phyloP scores from a whole-genome alignment of 495 filamentous ascomycete genomes.

The Xanthoparmelia taractica region DNA sequence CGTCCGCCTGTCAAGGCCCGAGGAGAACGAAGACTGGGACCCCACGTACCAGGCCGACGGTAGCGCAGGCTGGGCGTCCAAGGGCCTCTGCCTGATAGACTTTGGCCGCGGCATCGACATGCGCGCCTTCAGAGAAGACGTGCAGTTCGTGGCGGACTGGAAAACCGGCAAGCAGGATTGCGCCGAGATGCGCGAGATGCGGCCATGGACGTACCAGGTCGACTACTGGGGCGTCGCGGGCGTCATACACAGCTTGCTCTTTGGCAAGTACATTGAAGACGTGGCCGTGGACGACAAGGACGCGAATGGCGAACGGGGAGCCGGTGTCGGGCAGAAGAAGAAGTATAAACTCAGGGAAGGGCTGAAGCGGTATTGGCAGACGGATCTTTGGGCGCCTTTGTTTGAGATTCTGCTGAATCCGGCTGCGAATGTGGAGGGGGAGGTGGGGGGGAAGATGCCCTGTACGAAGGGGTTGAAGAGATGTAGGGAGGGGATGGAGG shows the following conservation, averaged over 20 bases:
- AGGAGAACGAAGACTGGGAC: conserved; percentile 35
- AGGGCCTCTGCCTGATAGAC: conserved; percentile 83
- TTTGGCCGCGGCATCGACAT: conserved; percentile 95
- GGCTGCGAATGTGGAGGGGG: conserved; percentile 47
- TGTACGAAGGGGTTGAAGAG: conserved; percentile 49
- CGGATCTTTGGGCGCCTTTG: conserved; percentile 73
- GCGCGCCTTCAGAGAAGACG: conserved; percentile 65
- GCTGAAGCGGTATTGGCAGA: conserved; percentile 92
- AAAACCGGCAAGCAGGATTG: conserved; percentile 76
- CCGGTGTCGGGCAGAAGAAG: conserved; percentile 44
- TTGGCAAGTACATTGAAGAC: conserved; percentile 91
- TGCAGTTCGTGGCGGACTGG: conserved; percentile 94
- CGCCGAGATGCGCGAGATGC: conserved; percentile 83
- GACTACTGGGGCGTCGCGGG: conserved; percentile 91
- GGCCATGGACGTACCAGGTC: conserved; percentile 93
- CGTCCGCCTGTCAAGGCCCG: conserved; percentile 53
- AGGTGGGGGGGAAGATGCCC: conserved; percentile 56
- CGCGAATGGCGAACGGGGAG: conserved; percentile 5
- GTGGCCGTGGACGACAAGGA: conserved; percentile 39
- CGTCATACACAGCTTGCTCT: conserved; percentile 76
- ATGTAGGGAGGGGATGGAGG: conserved; percentile 68
- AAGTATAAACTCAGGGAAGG: conserved; percentile 65
- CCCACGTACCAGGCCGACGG: conserved; percentile 61
- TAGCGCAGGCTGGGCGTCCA: conserved; percentile 64
- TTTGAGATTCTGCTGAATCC: conserved; percentile 90